Evolutionary conservation across 352 stramenopile genomes (phyloP).

Genomic region (Pythium insidiosum): DNA sequence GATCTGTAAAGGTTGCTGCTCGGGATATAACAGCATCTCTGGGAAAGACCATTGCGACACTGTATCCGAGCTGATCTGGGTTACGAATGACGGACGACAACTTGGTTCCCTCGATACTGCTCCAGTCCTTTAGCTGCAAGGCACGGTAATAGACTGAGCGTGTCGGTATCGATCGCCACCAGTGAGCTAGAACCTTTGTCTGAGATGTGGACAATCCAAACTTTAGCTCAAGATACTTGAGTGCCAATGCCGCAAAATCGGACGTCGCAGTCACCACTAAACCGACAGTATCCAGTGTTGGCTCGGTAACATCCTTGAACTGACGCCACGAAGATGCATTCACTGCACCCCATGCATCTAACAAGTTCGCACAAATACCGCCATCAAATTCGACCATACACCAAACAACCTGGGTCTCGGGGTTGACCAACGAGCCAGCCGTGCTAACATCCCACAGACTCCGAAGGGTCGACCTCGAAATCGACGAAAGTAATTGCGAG

Average conservation of each 20-base stretch:
- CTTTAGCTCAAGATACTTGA: constrained; percentile 25
- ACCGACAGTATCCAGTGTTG: too few species aligned
- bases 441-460: constrained; percentile 35
- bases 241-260: constrained; percentile 27
- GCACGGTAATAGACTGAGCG: constrained; percentile 39
- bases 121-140: too few species aligned
- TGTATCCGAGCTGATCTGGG: constrained; percentile 35
- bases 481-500: background rate
- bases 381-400: constrained; percentile 26
- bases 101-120: too few species aligned
- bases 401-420: constrained; percentile 31
- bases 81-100: too few species aligned
- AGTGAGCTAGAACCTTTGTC: constrained; percentile 21
- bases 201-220: constrained; percentile 23
- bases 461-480: constrained; percentile 17
- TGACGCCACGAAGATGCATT: too few species aligned
- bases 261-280: constrained; percentile 18
- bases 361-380: too few species aligned
- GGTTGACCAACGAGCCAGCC: constrained; percentile 37
- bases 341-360: too few species aligned
- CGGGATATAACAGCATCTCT: constrained; percentile 13
- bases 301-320: too few species aligned
- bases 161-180: constrained; percentile 28
- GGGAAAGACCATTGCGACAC: constrained; percentile 30
- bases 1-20: constrained; percentile 13